These are phyloP conservation scores for Pontederia crassipes DNA, from an alignment of 176 grass and related monocot genomes.

Conservation along the genomic window DNA sequence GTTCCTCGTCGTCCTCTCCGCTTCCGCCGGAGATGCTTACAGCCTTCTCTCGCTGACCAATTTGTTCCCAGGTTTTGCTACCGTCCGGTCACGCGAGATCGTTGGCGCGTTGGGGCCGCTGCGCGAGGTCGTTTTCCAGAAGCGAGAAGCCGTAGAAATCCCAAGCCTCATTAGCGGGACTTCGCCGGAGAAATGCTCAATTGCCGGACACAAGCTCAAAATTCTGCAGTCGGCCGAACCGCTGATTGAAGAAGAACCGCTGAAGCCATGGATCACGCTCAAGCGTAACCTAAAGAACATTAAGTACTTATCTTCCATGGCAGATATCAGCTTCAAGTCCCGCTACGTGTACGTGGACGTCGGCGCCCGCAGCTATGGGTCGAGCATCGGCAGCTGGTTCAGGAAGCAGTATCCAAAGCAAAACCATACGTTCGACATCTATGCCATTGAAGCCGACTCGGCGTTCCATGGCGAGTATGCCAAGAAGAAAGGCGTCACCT, in stretches of 20 bases:
- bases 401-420: conserved; percentile 76
- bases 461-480: conserved; percentile 58
- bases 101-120: conserved; percentile 19
- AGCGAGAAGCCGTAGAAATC: conserved; percentile 23
- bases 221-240: conserved; percentile 40
- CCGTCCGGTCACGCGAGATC: conserved; percentile 34
- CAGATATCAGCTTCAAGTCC: conserved; percentile 58
- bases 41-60: conserved; percentile 35
- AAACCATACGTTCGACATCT: conserved; percentile 65
- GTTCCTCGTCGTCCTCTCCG: conserved; percentile 43
- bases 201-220: conserved; percentile 32
- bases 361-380: conserved; percentile 55
- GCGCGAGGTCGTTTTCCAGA: conserved; percentile 48
- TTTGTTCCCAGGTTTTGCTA: conserved; percentile 33
- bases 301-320: conserved; percentile 47
- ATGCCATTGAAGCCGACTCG: conserved; percentile 61
- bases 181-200: conserved; percentile 26
- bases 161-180: conserved; percentile 14
- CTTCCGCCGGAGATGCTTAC: conserved; percentile 40
- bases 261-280: conserved; percentile 60
- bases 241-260: conserved; percentile 47
- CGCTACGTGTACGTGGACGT: conserved; percentile 63
- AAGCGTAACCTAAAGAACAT: conserved; percentile 61
- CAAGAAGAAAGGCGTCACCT: conserved; percentile 37
- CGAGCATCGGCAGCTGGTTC: conserved; percentile 76